These are phyloP conservation scores for Fraxinus latifolia DNA, from an alignment of 305 asterid species.

Conservation along the genomic window DNA sequence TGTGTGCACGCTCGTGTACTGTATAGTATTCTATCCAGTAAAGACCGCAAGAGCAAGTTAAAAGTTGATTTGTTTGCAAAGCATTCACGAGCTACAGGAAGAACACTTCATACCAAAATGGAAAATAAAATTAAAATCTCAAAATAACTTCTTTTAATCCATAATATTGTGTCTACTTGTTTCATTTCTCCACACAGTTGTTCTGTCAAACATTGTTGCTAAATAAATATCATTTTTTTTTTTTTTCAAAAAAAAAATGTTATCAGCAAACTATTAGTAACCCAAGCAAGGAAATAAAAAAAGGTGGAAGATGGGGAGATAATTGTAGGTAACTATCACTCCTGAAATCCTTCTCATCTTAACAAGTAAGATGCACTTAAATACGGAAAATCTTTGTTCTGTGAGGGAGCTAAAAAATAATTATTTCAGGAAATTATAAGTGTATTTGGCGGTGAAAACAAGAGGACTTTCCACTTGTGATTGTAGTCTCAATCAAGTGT, in stretches of 20 bases:
- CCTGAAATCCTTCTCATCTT: not conserved
- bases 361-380: not conserved
- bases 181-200: not conserved
- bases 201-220: not conserved
- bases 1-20: not conserved
- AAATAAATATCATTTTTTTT: not conserved
- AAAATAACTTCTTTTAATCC: not conserved
- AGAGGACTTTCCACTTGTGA: not conserved
- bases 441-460: not conserved
- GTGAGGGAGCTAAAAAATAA: not conserved
- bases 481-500: not conserved
- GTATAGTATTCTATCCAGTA: not conserved
- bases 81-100: not conserved
- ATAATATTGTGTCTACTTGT: not conserved
- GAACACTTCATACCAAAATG: not conserved
- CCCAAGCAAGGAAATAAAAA: too few species aligned
- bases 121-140: not conserved
- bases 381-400: not conserved
- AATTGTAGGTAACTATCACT: not conserved
- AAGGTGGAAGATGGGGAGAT: not conserved
- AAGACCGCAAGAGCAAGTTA: slow-evolving; percentile 1
- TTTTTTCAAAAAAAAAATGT: too few species aligned
- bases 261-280: too few species aligned
- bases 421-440: not conserved
- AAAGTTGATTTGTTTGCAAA: slow-evolving; percentile 19